Evolutionary conservation across 192 early-diverging fungal species (phyloP).

Genomic region (Coemansia nantahalensis): DNA sequence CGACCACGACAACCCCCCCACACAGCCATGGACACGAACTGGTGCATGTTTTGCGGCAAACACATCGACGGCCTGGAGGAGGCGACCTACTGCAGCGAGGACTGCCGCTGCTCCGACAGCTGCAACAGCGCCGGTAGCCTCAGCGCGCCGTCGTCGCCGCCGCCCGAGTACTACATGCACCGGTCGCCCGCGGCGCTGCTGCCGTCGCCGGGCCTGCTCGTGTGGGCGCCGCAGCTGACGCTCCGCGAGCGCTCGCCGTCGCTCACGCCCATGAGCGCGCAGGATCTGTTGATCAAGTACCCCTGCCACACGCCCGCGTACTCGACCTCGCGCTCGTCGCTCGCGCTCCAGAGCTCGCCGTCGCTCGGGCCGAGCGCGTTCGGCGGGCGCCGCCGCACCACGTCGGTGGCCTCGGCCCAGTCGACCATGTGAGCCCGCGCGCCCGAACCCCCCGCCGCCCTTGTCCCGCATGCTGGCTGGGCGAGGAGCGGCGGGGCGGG

Average conservation of each 20-base stretch:
- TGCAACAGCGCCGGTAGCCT: background rate
- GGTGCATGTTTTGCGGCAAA: slow-evolving; percentile 52
- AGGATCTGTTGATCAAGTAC: slow-evolving; percentile 37
- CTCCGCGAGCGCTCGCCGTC: slow-evolving; percentile 45
- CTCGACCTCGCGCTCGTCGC: slow-evolving; percentile 30
- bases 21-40: slow-evolving; percentile 42
- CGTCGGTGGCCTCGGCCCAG: slow-evolving; percentile 41
- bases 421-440: slow-evolving; percentile 24
- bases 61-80: slow-evolving; percentile 50
- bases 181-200: slow-evolving; percentile 24
- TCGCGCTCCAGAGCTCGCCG: slow-evolving; percentile 25
- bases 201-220: slow-evolving; percentile 19
- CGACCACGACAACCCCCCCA: background rate
- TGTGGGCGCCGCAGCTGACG: slow-evolving; percentile 20
- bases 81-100: slow-evolving; percentile 44
- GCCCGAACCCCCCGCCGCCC: background rate
- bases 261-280: slow-evolving; percentile 42
- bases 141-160: slow-evolving; percentile 2
- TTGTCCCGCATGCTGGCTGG: too few relatives aligned
- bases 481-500: too few relatives aligned
- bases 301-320: slow-evolving; percentile 51
- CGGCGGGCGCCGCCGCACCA: slow-evolving; percentile 29
- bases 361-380: slow-evolving; percentile 35
- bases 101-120: slow-evolving; percentile 32
- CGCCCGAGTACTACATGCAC: slow-evolving; percentile 35